These are phyloP conservation scores for Dioscorea alata DNA, from an alignment of 106 monocot species.

Conservation along the genomic window DNA sequence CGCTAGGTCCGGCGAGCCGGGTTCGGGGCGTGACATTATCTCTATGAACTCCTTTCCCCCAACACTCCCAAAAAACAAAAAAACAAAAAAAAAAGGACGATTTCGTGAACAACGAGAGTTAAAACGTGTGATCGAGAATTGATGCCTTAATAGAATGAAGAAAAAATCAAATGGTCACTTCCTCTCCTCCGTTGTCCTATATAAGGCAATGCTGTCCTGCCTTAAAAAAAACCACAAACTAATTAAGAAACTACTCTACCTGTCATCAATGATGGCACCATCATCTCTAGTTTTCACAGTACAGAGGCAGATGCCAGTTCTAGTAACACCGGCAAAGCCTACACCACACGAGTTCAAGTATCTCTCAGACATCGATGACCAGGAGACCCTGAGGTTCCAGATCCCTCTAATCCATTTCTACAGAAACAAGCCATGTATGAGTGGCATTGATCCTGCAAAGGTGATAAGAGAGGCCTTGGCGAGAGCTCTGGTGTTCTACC, in stretches of 20 bases:
- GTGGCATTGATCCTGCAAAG: neutral
- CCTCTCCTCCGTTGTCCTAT: neutral
- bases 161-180: neutral
- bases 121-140: neutral
- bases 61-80: no score
- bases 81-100: no score
- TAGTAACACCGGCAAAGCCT: constrained; percentile 17
- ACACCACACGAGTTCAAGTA: constrained; percentile 27
- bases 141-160: neutral
- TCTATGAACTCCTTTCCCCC: no score
- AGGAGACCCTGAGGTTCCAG: constrained; percentile 21
- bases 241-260: neutral
- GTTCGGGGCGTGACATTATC: no score
- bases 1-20: no score
- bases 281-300: constrained; percentile 1
- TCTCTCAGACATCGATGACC: constrained; percentile 37
- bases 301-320: constrained; percentile 4
- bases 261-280: neutral
- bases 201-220: neutral
- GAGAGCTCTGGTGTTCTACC: constrained; percentile 10
- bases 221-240: neutral
- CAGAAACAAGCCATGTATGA: neutral
- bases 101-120: no score
- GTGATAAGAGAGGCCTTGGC: constrained; percentile 5
- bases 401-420: constrained; percentile 16